Base-by-base conservation (phyloP, 129 eudicot species). In the Centrapalus pauciflorus region DNA sequence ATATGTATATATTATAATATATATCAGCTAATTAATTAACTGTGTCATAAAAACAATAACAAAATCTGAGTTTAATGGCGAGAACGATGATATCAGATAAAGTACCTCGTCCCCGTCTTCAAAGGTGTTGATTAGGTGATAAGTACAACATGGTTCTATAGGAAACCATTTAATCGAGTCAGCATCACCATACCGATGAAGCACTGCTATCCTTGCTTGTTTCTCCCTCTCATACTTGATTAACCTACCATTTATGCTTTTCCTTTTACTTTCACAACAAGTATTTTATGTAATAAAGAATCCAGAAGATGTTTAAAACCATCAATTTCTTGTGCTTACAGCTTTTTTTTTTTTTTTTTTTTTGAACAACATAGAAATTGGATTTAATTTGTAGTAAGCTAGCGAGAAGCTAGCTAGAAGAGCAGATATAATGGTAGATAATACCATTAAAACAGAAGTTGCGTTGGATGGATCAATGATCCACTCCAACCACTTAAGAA, bases 81-180 rank as follows among this genome's bases (percentile, higher is more conserved):
- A 14, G 13, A 55, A 68, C 55, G 37, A 14, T 14, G 7, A 27
- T 11, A 3, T 4, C 5, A 56, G 37, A 41, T 55, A 65, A n/a
- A 30, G 29, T 48, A 76, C 80, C 75, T 76, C 80, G 13, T 76
- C 45, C 6, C 70, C 80, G 21, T 74, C 78, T 55, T 74, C 78
- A 46, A 51, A 74, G 51, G 14, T 24, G 33, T 74, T 74, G 10
- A 74, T 38, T 28, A 55, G 45, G 33, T 74, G 78, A 65, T 35
- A 74, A 43, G 72, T 48, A 70, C 32, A 35, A 67, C 67, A 55
- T 2, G 70, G 54, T 76, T 76, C 48, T 9, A 76, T 62, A 48
- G 34, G 4, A 61, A 76, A 76, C 80, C 80, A 76, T 30, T 67
- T 58, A 17, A 68, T 49, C 1, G 70, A 67, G 30, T 59, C 64